phyloP scores from a whole-genome alignment of 164 flowering plant species.

The Magnolia officinalis region DNA sequence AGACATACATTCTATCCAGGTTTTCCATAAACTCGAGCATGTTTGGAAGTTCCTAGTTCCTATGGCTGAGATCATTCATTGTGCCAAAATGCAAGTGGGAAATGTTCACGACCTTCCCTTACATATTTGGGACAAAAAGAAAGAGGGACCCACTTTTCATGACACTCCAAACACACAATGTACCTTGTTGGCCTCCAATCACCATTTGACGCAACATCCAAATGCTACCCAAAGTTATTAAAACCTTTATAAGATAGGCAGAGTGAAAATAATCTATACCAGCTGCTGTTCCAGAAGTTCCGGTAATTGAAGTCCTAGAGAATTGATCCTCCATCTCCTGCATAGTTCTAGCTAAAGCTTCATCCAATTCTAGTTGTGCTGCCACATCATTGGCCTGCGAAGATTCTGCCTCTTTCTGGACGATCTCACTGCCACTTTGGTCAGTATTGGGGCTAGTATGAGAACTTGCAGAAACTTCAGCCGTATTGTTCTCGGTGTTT shows the following conservation, averaged over 20 bases:
- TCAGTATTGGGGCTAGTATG: slow-evolving; percentile 4
- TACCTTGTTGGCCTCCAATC: not conserved
- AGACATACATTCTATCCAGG: not conserved
- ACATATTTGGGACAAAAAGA: not conserved
- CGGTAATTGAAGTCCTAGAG: slow-evolving; percentile 10
- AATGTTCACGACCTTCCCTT: not conserved
- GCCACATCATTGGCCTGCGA: slow-evolving; percentile 9
- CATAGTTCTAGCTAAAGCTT: slow-evolving; percentile 27
- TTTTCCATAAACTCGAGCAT: not conserved
- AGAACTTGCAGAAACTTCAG: slow-evolving; percentile 19
- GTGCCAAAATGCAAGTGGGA: not conserved
- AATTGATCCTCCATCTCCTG: slow-evolving; percentile 25
- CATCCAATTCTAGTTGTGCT: slow-evolving; percentile 25
- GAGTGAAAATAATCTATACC: slow-evolving; percentile 12
- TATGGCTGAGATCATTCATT: not conserved
- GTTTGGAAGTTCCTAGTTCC: not conserved
- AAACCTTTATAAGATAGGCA: not conserved
- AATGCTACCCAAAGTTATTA: not conserved
- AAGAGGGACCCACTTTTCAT: not conserved
- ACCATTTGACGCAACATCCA: no score
- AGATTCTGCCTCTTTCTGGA: slow-evolving; percentile 14
- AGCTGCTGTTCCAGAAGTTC: slow-evolving; percentile 12
- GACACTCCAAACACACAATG: not conserved
- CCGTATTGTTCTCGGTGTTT: slow-evolving; percentile 1
- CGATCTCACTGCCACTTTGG: slow-evolving; percentile 9